Evolutionary conservation across 495 filamentous ascomycete genomes (phyloP), one percentile per base, ranked within the genome.

Genomic region (Hyaloscypha hepaticicola): DNA sequence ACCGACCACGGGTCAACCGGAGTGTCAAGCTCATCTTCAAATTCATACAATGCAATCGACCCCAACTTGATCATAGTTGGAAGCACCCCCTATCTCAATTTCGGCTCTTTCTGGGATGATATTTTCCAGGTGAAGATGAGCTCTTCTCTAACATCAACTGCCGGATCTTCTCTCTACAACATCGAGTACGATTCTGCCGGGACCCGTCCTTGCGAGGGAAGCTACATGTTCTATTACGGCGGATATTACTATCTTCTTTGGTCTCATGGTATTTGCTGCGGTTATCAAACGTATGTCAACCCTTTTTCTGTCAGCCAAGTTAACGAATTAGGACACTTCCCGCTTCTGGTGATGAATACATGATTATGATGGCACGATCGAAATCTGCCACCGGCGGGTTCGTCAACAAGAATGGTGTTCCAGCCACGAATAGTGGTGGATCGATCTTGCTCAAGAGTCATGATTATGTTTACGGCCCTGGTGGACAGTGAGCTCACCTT

Each of bases 11-110:
- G 85, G 29, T 61, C 72, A 14, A 80, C 83, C 0, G 79, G 83
- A 3, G 73, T 90, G 45, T 59, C 72, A 4, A 85, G 83, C 11
- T 73, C 75, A 31, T 48, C 77, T 2, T 72, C 72, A 56, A 79
- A 74, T 57, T 60, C 78, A 3, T 90, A 87, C 77, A 91, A 92
- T 70, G 83, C 87, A 34, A 92, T 93, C 63, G 90, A 93, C 69
- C 74, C 81, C 2, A 88, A 88, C 73, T 78, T 88, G 38, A 75
- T 89, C 69, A 64, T 65, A 19, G 76, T 69, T 14, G 75, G 72
- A 28, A 77, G 77, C 59, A 72, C 72, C 8, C 78, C 82, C 55
- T 82, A 82, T 63, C 77, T 92, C 45, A 85, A 80, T 59, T 93
- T 87, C 48, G 89, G 89, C 21, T 84, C 80, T 26, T 92, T 88